Evolutionary conservation across 306 rosid species (phyloP), one percentile per base, ranked within the genome.

Genomic region (Adenanthera pavonina): DNA sequence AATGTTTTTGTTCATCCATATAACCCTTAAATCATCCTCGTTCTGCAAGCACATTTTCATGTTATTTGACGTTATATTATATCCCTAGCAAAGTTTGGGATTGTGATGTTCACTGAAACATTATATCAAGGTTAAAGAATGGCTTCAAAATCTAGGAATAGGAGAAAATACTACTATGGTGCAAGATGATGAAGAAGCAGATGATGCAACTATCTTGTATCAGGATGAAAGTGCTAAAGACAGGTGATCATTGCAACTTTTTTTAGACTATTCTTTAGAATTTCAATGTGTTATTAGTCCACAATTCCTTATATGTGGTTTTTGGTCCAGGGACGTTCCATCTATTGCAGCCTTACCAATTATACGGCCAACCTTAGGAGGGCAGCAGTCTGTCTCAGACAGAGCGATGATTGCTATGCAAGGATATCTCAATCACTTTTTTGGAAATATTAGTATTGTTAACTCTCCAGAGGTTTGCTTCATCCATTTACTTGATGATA

Each of bases 91-190:
- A 78, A 79, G 81, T 78, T 88, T 90, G 90, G 87, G 92, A 82
- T 87, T 95, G 78, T 83, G 80, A 86, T 89, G 89, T 82, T 87
- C 82, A 67, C 88, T 93, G 92, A 86, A 86, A 92, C 77, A 84
- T 91, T 86, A 88, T 92, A 92, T 92, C 90, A 91, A 96, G 99
- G 99, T 96, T 92, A 96, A 93, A 96, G 99, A 96, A 87, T 96
- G 99, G 99, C 98, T 96, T 92, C 99, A 96, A 93, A 96, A 92
- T 93, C 99, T 96, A 96, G 99, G 99, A 96, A 93, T 96, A 69
- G 99, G 96, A 84, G 99, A 95, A 69, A 85, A 92, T 73, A 65
- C 85, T 3, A 62, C 90, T 14, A 86, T 92, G 79, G 91, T 66
- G 78, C 98, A 89, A 25, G 99, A 87, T 72, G 96, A 91, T n/a